Conservation (phyloP, 148 eudicot genomes). For the Rheum nobile region DNA sequence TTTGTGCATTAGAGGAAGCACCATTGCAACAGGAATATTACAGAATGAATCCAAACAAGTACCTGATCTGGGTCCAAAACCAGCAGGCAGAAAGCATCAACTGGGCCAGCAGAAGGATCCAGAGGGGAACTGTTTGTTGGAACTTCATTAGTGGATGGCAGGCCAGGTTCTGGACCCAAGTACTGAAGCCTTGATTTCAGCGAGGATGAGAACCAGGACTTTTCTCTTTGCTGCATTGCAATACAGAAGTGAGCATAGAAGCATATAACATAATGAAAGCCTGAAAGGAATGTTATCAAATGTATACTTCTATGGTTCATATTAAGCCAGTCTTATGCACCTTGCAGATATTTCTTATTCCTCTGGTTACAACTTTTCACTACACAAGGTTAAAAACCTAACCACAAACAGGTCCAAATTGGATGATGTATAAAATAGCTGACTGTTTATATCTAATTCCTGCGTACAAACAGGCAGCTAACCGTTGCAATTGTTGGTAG, state of each 20-base stretch:
- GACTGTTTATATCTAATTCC: too few relatives aligned
- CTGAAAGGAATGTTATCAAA: too few relatives aligned
- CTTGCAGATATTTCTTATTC: too few relatives aligned
- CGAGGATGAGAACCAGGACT: too few relatives aligned
- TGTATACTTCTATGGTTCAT: too few relatives aligned
- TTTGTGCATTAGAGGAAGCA: not conserved
- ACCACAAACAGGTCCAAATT: too few relatives aligned
- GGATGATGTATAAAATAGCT: too few relatives aligned
- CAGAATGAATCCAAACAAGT: not conserved
- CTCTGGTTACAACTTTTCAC: not conserved
- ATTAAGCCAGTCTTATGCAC: too few relatives aligned
- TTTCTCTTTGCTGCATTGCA: too few relatives aligned
- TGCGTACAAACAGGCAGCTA: too few relatives aligned
- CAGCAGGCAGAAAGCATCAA: conserved; percentile 59
- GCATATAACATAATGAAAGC: not conserved
- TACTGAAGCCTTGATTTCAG: conserved; percentile 64
- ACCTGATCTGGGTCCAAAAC: conserved; percentile 81
- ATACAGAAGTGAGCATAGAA: not conserved
- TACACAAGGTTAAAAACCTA: too few relatives aligned
- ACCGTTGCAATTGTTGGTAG: too few relatives aligned
- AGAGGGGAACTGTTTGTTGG: conserved; percentile 26
- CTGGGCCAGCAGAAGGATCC: conserved; percentile 73
- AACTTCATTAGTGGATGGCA: conserved; percentile 35
- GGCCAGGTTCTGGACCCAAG: conserved; percentile 54
- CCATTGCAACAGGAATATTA: not conserved